Percentiles rank a stretch among this genome's conserved stretches.
These are phyloP conservation scores for Gossypium gossypioides DNA, from an alignment of 441 rosid species.

Conservation along the genomic window DNA sequence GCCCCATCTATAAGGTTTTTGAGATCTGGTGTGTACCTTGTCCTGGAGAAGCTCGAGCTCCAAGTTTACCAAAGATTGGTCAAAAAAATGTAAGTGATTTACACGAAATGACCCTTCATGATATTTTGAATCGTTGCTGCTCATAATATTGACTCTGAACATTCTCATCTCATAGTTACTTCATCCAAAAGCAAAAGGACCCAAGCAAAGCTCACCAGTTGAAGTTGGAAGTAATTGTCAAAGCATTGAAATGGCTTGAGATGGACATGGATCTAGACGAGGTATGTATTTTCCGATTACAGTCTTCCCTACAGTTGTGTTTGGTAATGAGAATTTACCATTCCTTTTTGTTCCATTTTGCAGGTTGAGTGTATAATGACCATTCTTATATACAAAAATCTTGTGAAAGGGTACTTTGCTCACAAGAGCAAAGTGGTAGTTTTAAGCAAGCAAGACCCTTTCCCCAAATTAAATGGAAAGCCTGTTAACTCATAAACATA, in stretches of 20 bases:
- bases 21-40: slow-evolving; percentile 89
- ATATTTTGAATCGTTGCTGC: not conserved
- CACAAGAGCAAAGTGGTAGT: slow-evolving; percentile 92
- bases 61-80: slow-evolving; percentile 67
- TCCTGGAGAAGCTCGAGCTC: slow-evolving; percentile 88
- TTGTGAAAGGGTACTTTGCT: slow-evolving; percentile 75
- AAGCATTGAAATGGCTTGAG: slow-evolving; percentile 83
- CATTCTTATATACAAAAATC: slow-evolving; percentile 78
- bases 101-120: not conserved
- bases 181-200: slow-evolving; percentile 71
- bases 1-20: slow-evolving; percentile 41
- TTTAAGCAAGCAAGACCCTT: slow-evolving; percentile 90
- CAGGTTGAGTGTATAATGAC: slow-evolving; percentile 91
- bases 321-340: not conserved
- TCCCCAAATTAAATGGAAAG: slow-evolving; percentile 68
- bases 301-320: not conserved
- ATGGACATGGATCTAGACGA: slow-evolving; percentile 94
- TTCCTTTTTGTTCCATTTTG: slow-evolving; percentile 12
- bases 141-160: not conserved
- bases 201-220: slow-evolving; percentile 88
- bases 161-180: slow-evolving; percentile 39
- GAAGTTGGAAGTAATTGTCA: slow-evolving; percentile 80
- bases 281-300: slow-evolving; percentile 29
- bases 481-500: slow-evolving; percentile 53
- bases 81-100: slow-evolving; percentile 50